phyloP scores from a whole-genome alignment of 306 rosid species.

The Vigna unguiculata region DNA sequence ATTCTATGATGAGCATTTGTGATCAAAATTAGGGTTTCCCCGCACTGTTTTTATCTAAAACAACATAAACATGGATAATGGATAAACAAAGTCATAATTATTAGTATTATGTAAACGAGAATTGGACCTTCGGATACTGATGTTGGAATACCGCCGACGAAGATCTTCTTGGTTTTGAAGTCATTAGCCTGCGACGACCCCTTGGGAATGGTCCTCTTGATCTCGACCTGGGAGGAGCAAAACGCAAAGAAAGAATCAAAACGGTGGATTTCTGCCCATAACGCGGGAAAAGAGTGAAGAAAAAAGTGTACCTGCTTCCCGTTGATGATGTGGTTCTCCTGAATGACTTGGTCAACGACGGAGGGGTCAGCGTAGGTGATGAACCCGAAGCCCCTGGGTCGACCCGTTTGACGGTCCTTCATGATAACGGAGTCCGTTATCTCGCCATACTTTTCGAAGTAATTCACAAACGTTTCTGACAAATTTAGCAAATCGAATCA shows the following conservation, averaged over 20 bases:
- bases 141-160: conserved; percentile 93
- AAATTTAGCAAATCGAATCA: not conserved
- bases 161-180: conserved; percentile 86
- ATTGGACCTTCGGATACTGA: conserved; percentile 71
- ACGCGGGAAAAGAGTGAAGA: not conserved
- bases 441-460: conserved; percentile 91
- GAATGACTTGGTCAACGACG: conserved; percentile 83
- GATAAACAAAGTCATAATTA: not conserved
- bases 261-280: accelerated
- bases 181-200: conserved; percentile 82
- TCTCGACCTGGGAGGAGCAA: conserved; percentile 70
- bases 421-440: conserved; percentile 90
- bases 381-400: conserved; percentile 91
- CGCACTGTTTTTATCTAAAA: not conserved
- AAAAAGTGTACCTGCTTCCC: conserved; percentile 67
- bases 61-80: not conserved
- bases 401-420: conserved; percentile 88
- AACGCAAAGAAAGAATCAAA: not conserved
- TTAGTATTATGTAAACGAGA: not conserved
- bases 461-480: conserved; percentile 75
- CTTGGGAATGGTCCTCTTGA: conserved; percentile 93
- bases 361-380: conserved; percentile 87
- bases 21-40: not conserved
- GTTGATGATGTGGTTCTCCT: conserved; percentile 74
- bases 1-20: not conserved